phyloP scores from a whole-genome alignment of 2,329 filamentous ascomycete genomes.

The Ploettnerulaceae sp. region DNA sequence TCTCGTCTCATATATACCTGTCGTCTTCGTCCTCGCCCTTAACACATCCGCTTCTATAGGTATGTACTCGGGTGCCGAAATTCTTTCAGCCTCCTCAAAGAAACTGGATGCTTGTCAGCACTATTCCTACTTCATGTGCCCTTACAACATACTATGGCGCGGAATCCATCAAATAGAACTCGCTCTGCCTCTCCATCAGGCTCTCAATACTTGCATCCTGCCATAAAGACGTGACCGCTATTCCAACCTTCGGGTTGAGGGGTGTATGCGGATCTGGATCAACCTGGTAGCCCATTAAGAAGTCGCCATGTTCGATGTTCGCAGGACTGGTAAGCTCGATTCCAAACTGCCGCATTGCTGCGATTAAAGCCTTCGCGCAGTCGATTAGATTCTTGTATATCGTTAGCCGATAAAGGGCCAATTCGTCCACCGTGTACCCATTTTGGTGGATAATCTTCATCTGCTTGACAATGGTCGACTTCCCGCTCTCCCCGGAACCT shows the following conservation, averaged over 20 bases:
- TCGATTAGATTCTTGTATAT: conserved; percentile 98
- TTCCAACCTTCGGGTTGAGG: conserved; percentile 74
- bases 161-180: conserved; percentile 99
- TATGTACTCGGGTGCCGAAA: conserved; percentile 79
- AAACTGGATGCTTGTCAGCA: conserved; percentile 57
- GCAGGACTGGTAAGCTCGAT: conserved; percentile 70
- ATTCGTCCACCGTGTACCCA: conserved; percentile 90
- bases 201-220: conserved; percentile 77
- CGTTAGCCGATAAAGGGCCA: conserved; percentile 89
- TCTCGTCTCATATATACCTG: conserved; percentile 96
- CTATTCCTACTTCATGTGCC: no score
- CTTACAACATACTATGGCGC: conserved; percentile 75
- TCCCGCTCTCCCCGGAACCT: conserved; percentile 98
- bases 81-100: conserved; percentile 86
- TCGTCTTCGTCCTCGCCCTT: conserved; percentile 94
- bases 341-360: conserved; percentile 86
- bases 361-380: conserved; percentile 89
- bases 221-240: conserved; percentile 84
- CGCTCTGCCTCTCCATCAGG: conserved; percentile 88
- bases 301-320: conserved; percentile 71
- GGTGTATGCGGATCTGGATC: conserved; percentile 85
- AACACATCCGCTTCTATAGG: conserved; percentile 94
- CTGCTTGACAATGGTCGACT: conserved; percentile 99
- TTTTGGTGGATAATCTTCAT: conserved; percentile 99
- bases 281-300: conserved; percentile 80